Evolutionary conservation across 257 asterid species (phyloP).

Genomic region (Lycium barbarum): DNA sequence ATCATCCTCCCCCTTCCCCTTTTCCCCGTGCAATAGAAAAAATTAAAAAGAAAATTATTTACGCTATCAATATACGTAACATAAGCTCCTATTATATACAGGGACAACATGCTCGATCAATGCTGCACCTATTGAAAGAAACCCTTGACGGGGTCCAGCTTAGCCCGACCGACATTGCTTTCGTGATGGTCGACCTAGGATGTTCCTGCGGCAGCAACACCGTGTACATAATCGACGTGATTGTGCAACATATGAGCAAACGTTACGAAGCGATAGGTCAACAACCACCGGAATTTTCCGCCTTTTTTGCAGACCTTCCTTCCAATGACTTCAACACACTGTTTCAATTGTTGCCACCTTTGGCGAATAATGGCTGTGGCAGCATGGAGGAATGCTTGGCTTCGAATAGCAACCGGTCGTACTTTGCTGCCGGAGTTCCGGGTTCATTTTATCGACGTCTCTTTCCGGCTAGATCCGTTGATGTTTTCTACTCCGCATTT

Average conservation of each 20-base stretch:
- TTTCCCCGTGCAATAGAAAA: no score
- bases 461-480: constrained; percentile 73
- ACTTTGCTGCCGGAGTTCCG: constrained; percentile 93
- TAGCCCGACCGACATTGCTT: constrained; percentile 43
- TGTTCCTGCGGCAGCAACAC: constrained; percentile 92
- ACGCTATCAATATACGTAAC: background rate
- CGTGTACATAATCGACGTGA: constrained; percentile 69
- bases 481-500: constrained; percentile 83
- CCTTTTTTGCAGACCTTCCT: constrained; percentile 82
- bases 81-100: constrained; percentile 18
- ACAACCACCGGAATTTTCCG: constrained; percentile 83
- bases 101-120: constrained; percentile 83
- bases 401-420: constrained; percentile 70
- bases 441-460: constrained; percentile 88
- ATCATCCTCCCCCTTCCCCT: background rate
- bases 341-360: constrained; percentile 81
- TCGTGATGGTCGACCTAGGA: constrained; percentile 86
- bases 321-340: constrained; percentile 91
- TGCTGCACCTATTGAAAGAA: constrained; percentile 75
- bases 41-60: background rate
- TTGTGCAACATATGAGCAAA: constrained; percentile 69
- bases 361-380: constrained; percentile 41
- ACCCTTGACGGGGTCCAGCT: constrained; percentile 68
- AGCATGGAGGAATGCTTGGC: constrained; percentile 91
- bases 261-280: constrained; percentile 58